Evolutionary conservation across 2,329 filamentous ascomycete species (phyloP).

Genomic region (Ilyonectria destructans): DNA sequence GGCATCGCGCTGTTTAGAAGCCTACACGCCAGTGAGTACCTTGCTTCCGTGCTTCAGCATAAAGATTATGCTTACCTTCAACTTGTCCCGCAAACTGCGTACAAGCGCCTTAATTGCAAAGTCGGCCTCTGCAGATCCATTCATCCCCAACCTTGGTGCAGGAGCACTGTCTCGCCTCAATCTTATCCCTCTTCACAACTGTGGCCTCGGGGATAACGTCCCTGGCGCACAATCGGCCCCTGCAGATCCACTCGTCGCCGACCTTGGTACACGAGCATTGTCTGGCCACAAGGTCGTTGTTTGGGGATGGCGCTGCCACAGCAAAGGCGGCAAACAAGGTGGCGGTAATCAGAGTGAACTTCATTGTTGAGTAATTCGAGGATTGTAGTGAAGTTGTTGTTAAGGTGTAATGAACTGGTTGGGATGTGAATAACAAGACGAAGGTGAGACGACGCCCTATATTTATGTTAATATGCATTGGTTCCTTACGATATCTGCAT

Average conservation of each 20-base stretch:
- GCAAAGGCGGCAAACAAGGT: constrained; percentile 33
- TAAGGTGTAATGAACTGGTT: no score
- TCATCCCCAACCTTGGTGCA: constrained; percentile 26
- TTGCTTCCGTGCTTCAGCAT: background rate
- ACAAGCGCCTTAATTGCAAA: background rate
- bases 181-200: background rate
- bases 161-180: constrained; percentile 16
- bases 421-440: no score
- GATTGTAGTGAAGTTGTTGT: background rate
- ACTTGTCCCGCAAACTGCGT: background rate
- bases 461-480: background rate
- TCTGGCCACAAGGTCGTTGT: constrained; percentile 7
- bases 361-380: constrained; percentile 13
- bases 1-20: no score
- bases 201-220: constrained; percentile 3
- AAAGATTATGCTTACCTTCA: background rate
- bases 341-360: constrained; percentile 19
- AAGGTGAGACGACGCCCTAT: background rate
- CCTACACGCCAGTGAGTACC: no score
- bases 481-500: no score
- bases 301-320: constrained; percentile 18
- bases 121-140: constrained; percentile 20
- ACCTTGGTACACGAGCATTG: constrained; percentile 30
- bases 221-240: constrained; percentile 3
- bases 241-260: constrained; percentile 20